These are phyloP conservation scores for Glycine tomentella DNA, from an alignment of 306 rosid species.

Conservation along the genomic window DNA sequence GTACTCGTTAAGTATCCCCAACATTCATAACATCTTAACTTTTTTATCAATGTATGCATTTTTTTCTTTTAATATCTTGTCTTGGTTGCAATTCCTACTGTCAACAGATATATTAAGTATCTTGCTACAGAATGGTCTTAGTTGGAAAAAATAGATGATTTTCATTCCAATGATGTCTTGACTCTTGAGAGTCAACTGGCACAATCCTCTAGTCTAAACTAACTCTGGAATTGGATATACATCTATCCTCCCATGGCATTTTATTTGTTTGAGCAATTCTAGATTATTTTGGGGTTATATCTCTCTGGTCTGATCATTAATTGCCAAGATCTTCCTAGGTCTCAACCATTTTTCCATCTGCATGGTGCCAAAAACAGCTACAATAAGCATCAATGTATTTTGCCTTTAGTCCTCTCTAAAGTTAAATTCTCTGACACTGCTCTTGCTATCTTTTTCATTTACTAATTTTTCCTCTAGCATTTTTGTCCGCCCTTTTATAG, in stretches of 20 bases:
- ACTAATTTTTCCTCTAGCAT: background rate
- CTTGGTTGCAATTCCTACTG: slow-evolving; percentile 3
- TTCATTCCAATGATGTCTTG: slow-evolving; percentile 3
- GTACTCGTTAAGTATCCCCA: background rate
- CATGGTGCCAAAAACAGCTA: background rate
- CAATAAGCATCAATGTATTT: background rate
- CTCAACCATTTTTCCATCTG: background rate
- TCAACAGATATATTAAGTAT: background rate
- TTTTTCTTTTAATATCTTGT: background rate
- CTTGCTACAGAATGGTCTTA: background rate
- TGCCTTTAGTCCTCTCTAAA: too few species aligned
- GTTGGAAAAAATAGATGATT: background rate
- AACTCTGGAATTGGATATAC: background rate
- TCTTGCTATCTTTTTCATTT: background rate
- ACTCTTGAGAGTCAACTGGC: background rate
- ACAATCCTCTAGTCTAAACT: background rate
- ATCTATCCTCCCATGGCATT: background rate
- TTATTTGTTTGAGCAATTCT: background rate
- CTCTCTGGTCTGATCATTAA: background rate
- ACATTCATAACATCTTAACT: background rate
- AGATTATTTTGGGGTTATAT: background rate
- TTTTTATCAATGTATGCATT: background rate
- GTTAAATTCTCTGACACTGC: background rate
- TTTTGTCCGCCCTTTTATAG: background rate
- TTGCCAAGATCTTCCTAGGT: background rate